A percentile compares a stretch with the other conserved stretches of the same genome.
These are phyloP conservation scores for Malus sieversii DNA, from an alignment of 306 rosid genomes.

Conservation along the genomic window DNA sequence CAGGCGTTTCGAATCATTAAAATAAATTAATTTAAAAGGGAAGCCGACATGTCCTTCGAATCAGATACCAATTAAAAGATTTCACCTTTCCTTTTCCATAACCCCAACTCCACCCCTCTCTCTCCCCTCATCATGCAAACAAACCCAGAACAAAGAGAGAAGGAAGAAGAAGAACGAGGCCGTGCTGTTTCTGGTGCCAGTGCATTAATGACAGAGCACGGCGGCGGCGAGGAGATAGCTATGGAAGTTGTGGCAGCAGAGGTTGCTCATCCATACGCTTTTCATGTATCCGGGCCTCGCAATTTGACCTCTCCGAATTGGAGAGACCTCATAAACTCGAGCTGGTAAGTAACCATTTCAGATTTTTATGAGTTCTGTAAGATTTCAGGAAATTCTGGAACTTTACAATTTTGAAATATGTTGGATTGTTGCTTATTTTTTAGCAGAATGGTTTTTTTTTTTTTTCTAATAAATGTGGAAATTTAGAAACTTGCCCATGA, in stretches of 20 bases:
- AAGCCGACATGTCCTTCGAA: conserved; percentile 9
- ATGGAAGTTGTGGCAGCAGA: conserved; percentile 3
- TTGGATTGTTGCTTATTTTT: not conserved
- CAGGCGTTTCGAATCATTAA: conserved; percentile 15
- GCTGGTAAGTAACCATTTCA: conserved; percentile 58
- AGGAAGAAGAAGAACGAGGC: not conserved
- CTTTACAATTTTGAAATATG: not conserved
- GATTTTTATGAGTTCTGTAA: not conserved
- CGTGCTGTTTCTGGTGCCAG: not conserved
- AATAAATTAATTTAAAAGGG: not conserved
- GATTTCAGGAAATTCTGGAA: not conserved
- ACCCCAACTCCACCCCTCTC: not conserved
- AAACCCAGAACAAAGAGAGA: conserved; percentile 4
- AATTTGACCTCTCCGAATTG: conserved; percentile 66
- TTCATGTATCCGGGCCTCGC: conserved; percentile 93
- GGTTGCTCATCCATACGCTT: conserved; percentile 69
- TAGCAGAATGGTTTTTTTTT: conserved; percentile 10
- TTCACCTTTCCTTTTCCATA: not conserved
- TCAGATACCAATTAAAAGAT: conserved; percentile 25
- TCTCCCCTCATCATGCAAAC: conserved; percentile 22
- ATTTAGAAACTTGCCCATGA: not conserved
- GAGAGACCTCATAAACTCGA: conserved; percentile 71
- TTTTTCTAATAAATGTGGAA: not conserved
- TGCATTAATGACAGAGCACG: conserved; percentile 32
- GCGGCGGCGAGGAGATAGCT: conserved; percentile 1